Conservation (phyloP, 257 asterid genomes). For the Datura wrightii region DNA sequence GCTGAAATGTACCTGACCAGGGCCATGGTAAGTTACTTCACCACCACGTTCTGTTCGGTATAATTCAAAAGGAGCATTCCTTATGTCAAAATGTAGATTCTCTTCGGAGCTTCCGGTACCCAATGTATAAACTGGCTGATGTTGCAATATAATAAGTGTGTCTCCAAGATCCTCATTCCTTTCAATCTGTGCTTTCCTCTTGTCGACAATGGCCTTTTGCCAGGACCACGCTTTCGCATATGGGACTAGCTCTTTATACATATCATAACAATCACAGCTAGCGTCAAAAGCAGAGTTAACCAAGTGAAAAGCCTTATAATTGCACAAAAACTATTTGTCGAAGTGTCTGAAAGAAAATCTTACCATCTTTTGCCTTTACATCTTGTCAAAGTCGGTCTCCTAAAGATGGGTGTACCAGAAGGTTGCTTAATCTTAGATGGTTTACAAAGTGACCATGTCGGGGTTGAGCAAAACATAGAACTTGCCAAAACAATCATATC, state of each 20-base stretch:
- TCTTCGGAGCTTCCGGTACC: conserved; percentile 80
- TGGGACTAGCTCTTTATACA: conserved; percentile 72
- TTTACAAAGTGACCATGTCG: neutral
- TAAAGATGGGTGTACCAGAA: neutral
- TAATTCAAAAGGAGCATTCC: conserved; percentile 65
- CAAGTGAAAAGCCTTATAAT: neutral
- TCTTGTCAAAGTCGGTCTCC: neutral
- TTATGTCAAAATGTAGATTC: conserved; percentile 64
- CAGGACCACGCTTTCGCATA: conserved; percentile 85
- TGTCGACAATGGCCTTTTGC: conserved; percentile 74
- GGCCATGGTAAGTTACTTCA: conserved; percentile 97
- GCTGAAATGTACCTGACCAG: conserved; percentile 76
- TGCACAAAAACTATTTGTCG: neutral
- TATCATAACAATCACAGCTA: conserved; percentile 68
- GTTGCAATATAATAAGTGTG: conserved; percentile 75
- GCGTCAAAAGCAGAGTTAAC: conserved; percentile 4
- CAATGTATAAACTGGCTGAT: conserved; percentile 86
- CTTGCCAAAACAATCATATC: conserved; percentile 29
- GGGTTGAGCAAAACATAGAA: neutral
- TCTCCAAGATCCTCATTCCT: conserved; percentile 64
- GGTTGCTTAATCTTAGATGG: neutral
- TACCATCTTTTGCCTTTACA: conserved; percentile 51
- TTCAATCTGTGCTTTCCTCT: conserved; percentile 50
- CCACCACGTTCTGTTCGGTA: conserved; percentile 91
- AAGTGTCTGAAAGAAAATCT: neutral